Percentiles rank a stretch among this genome's conserved stretches.
These are phyloP conservation scores for Cyathus striatus DNA, from an alignment of 768 basidiomycete species.

Conservation along the genomic window DNA sequence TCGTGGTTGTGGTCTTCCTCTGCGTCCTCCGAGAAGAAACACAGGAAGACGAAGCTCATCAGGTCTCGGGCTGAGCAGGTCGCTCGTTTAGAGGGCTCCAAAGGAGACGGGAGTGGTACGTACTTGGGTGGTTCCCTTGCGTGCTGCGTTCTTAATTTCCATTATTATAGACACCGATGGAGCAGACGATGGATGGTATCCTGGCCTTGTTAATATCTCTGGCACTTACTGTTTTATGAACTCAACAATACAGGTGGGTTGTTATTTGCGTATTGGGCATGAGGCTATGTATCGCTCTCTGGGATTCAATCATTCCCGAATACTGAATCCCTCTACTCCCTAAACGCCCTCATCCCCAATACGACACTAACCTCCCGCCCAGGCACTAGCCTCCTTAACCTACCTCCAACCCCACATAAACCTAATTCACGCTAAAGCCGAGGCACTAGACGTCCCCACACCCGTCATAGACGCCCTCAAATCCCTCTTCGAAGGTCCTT, in stretches of 20 bases:
- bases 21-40: constrained; percentile 20
- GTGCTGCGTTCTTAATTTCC: not conserved
- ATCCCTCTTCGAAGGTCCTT: constrained; percentile 58
- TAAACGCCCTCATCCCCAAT: no score
- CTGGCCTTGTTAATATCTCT: constrained; percentile 95
- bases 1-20: no score
- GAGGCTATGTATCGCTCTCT: no score
- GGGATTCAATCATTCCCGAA: no score
- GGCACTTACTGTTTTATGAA: constrained; percentile 99
- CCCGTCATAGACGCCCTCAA: constrained; percentile 82
- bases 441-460: constrained; percentile 74
- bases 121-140: no score
- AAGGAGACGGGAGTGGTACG: no score
- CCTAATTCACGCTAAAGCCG: constrained; percentile 69
- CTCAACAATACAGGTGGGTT: constrained; percentile 82
- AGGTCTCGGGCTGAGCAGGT: constrained; percentile 57
- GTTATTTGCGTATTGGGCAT: no score
- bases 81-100: no score
- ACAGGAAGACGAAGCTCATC: constrained; percentile 43
- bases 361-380: no score
- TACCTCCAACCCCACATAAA: constrained; percentile 81
- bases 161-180: not conserved
- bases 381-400: constrained; percentile 87
- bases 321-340: no score
- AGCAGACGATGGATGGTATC: constrained; percentile 56